A percentile compares a stretch with the other conserved stretches of the same genome.
These are phyloP conservation scores for Fusarium brachygibbosum DNA, from an alignment of 2,329 filamentous ascomycete species.

Conservation along the genomic window DNA sequence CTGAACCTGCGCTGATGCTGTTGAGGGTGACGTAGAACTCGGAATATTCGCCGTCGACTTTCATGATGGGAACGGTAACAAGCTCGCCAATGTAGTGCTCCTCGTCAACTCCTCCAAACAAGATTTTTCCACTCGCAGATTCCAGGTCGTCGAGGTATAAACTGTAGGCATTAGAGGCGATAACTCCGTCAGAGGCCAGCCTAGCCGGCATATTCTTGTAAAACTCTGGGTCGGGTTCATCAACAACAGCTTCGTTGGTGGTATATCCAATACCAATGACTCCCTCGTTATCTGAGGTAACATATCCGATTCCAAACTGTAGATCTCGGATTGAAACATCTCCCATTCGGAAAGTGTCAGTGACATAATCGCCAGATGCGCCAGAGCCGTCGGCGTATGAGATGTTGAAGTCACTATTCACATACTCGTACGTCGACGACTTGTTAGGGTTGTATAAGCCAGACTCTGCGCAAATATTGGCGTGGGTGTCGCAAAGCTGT, in stretches of 20 bases:
- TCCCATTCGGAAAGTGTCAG: constrained; percentile 76
- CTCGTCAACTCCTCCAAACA: constrained; percentile 82
- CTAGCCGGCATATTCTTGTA: constrained; percentile 79
- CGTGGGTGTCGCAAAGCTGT: constrained; percentile 65
- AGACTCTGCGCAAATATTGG: constrained; percentile 68
- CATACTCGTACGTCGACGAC: constrained; percentile 81
- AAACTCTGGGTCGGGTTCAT: constrained; percentile 63
- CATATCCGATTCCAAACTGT: constrained; percentile 82
- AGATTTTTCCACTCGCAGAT: constrained; percentile 73
- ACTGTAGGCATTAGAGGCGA: constrained; percentile 77
- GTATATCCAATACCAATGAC: constrained; percentile 89
- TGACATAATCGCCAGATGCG: constrained; percentile 83
- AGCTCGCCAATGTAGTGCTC: constrained; percentile 73
- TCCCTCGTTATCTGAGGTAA: constrained; percentile 70
- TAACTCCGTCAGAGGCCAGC: constrained; percentile 71
- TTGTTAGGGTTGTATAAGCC: constrained; percentile 78
- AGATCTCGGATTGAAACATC: constrained; percentile 66
- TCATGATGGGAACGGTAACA: constrained; percentile 75
- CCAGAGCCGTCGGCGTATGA: constrained; percentile 86
- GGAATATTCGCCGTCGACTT: constrained; percentile 62
- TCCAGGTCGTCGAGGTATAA: constrained; percentile 81
- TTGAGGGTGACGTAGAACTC: constrained; percentile 80
- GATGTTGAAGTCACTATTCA: constrained; percentile 86
- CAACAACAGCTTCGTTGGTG: constrained; percentile 81
- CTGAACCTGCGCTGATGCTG: constrained; percentile 61